Evolutionary conservation across 352 stramenopile species (phyloP).

Genomic region (Phytophthora syringae): DNA sequence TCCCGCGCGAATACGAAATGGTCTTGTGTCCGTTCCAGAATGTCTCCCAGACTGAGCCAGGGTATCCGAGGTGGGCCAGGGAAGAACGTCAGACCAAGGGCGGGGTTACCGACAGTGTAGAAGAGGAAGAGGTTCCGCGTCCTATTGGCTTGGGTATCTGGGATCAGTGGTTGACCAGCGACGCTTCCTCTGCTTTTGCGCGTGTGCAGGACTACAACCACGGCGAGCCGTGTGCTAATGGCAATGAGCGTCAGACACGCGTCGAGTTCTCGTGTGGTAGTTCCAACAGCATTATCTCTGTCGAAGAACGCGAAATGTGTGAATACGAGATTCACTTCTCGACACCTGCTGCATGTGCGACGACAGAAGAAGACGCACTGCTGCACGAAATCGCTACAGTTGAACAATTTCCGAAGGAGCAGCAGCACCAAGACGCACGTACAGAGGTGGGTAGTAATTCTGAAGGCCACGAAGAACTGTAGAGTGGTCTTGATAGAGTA

Average conservation of each 20-base stretch:
- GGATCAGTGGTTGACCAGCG: constrained; percentile 55
- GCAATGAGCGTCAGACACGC: constrained; percentile 66
- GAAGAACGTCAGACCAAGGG: constrained; percentile 55
- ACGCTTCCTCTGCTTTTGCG: constrained; percentile 27
- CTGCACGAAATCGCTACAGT: constrained; percentile 25
- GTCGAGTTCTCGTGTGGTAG: constrained; percentile 83
- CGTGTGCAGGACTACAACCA: constrained; percentile 69
- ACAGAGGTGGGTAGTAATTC: background rate
- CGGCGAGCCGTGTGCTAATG: constrained; percentile 89
- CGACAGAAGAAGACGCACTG: constrained; percentile 26
- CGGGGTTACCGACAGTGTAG: constrained; percentile 12
- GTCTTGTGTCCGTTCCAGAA: constrained; percentile 85
- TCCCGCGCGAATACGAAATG: constrained; percentile 70
- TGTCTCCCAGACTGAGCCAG: constrained; percentile 73
- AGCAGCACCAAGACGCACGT: background rate
- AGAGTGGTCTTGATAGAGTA: constrained; percentile 23
- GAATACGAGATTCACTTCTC: constrained; percentile 88
- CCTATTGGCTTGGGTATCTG: constrained; percentile 64
- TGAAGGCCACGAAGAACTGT: constrained; percentile 38
- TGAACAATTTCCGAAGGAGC: constrained; percentile 7
- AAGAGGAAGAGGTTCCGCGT: constrained; percentile 34
- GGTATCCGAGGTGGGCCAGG: constrained; percentile 57
- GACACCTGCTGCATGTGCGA: constrained; percentile 62
- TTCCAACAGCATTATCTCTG: constrained; percentile 76
- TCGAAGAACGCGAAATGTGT: constrained; percentile 93